phyloP scores from a whole-genome alignment of 2,329 filamentous ascomycete genomes.

The Daldinia sp. region DNA sequence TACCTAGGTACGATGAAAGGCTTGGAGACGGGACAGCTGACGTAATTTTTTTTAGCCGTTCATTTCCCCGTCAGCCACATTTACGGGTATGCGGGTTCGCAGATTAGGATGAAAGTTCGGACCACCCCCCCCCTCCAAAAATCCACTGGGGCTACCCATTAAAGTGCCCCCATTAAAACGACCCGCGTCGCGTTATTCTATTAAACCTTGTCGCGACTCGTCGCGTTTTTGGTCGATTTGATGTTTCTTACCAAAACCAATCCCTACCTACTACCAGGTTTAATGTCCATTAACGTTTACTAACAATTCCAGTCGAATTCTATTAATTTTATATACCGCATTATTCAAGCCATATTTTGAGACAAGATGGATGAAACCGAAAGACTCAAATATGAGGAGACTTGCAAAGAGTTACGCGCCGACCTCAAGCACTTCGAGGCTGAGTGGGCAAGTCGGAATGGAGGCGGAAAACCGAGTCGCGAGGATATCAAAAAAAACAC shows the following conservation, averaged over 20 bases:
- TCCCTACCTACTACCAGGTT: background rate
- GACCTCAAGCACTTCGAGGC: conserved; percentile 80
- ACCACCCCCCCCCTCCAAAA: too few relatives aligned
- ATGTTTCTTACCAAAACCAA: background rate
- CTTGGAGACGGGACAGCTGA: too few relatives aligned
- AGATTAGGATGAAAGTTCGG: background rate
- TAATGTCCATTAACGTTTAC: background rate
- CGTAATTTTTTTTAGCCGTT: too few relatives aligned
- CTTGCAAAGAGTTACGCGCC: conserved; percentile 65
- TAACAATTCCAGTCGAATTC: background rate
- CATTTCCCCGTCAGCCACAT: too few relatives aligned
- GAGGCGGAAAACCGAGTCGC: conserved; percentile 73
- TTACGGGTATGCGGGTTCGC: background rate
- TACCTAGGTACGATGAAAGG: too few relatives aligned
- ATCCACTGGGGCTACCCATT: too few relatives aligned
- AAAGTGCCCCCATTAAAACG: conserved; percentile 1
- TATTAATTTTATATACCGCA: background rate
- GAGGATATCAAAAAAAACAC: conserved; percentile 80
- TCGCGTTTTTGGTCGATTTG: conserved; percentile 11
- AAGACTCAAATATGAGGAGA: conserved; percentile 56
- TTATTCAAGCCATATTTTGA: background rate
- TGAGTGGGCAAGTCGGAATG: conserved; percentile 68
- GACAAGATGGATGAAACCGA: conserved; percentile 58
- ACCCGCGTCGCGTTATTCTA: conserved; percentile 31
- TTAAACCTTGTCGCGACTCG: conserved; percentile 24